Conservation (phyloP, 495 filamentous ascomycete species). For the Tricharina praecox region DNA sequence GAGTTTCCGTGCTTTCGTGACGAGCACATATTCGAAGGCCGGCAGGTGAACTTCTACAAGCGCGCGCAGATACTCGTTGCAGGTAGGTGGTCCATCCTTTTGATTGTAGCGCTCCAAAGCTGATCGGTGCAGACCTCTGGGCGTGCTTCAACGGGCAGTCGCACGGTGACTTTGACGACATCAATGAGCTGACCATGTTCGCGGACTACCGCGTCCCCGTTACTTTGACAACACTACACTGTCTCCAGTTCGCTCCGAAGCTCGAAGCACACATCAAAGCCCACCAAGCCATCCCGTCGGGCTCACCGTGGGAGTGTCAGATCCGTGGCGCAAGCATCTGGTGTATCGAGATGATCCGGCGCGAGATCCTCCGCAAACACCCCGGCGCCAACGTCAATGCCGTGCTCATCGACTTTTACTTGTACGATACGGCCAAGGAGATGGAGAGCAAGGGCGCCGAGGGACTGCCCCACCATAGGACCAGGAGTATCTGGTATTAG, state of each 20-base stretch:
- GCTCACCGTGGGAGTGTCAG: constrained; percentile 71
- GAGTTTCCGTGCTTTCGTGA: constrained; percentile 80
- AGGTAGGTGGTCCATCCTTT: too few relatives aligned
- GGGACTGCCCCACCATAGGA: constrained; percentile 75
- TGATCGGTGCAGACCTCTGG: constrained; percentile 51
- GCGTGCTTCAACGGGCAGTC: constrained; percentile 71
- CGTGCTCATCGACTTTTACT: constrained; percentile 85
- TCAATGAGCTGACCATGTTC: constrained; percentile 94
- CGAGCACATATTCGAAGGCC: constrained; percentile 51
- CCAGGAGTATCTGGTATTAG: constrained; percentile 90
- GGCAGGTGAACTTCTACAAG: constrained; percentile 70
- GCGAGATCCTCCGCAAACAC: constrained; percentile 60
- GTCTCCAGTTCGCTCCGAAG: constrained; percentile 64
- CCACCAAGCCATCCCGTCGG: constrained; percentile 46
- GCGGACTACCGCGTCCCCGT: constrained; percentile 95
- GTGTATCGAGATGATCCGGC: constrained; percentile 75
- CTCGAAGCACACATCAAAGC: constrained; percentile 51
- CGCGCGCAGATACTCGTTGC: constrained; percentile 90
- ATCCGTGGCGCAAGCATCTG: constrained; percentile 79
- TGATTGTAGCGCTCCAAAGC: too few relatives aligned
- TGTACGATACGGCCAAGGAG: constrained; percentile 86
- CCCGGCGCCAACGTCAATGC: constrained; percentile 37
- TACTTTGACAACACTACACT: constrained; percentile 71
- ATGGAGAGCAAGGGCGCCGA: constrained; percentile 45
- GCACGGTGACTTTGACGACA: constrained; percentile 75